phyloP scores from a whole-genome alignment of 805 yeast genomes.

The Wickerhamomyces mucosus region DNA sequence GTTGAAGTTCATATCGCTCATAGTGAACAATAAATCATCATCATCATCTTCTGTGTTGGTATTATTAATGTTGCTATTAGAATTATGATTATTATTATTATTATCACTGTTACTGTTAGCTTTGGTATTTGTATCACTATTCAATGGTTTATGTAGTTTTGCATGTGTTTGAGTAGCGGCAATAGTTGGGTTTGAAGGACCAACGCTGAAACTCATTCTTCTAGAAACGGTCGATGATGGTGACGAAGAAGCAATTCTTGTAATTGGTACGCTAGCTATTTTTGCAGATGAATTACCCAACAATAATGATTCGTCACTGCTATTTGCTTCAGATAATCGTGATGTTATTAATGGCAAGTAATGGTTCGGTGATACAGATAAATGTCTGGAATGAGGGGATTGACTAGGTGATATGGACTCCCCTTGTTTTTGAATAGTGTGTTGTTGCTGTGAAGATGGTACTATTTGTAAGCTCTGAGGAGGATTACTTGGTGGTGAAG shows the following conservation, averaged over 20 bases:
- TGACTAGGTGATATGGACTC: constrained; percentile 25
- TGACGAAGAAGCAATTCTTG: constrained; percentile 13
- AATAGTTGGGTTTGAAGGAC: constrained; percentile 24
- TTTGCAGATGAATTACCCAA: constrained; percentile 1
- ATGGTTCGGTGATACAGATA: not conserved
- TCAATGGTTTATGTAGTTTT: constrained; percentile 15
- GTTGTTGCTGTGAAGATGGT: not conserved
- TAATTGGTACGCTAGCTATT: constrained; percentile 6
- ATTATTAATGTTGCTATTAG: constrained; percentile 18
- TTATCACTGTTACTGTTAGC: not conserved
- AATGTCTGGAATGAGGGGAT: not conserved
- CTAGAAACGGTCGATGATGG: constrained; percentile 12
- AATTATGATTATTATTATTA: not conserved
- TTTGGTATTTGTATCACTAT: constrained; percentile 3
- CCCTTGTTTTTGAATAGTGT: constrained; percentile 1
- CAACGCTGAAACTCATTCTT: constrained; percentile 13
- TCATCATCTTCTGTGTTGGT: constrained; percentile 39
- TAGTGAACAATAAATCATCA: constrained; percentile 57
- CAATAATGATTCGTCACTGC: constrained; percentile 15
- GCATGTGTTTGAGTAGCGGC: constrained; percentile 23
- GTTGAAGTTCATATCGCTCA: constrained; percentile 65
- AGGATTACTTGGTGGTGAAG: constrained; percentile 9
- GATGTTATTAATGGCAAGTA: constrained; percentile 19
- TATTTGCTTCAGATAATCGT: constrained; percentile 19
- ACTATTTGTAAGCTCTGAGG: not conserved